These are phyloP conservation scores for Schizochytrium sp. DNA, from an alignment of 108 stramenopile genomes.

Conservation along the genomic window DNA sequence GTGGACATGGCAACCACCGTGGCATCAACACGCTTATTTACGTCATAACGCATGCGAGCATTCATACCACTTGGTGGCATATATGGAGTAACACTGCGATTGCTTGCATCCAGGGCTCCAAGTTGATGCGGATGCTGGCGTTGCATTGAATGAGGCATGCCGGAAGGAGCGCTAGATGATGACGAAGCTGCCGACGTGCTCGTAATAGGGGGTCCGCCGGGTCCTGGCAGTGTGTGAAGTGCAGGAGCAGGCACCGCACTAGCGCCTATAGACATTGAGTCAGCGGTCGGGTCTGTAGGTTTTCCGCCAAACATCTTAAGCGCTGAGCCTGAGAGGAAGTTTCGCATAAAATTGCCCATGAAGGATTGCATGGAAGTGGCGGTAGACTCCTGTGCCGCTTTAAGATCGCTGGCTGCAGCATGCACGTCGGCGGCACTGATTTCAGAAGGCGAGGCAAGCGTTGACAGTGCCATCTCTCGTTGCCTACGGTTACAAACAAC, in stretches of 20 bases:
- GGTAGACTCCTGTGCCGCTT: background rate
- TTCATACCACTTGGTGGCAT: background rate
- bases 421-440: conserved; percentile 17
- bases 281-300: background rate
- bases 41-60: background rate
- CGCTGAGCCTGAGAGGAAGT: background rate
- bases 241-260: too few relatives aligned
- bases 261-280: too few relatives aligned
- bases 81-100: too few relatives aligned
- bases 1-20: conserved; percentile 38
- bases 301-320: background rate
- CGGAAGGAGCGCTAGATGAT: too few relatives aligned
- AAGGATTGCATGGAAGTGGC: background rate
- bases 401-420: conserved; percentile 29
- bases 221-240: too few relatives aligned
- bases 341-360: conserved; percentile 30
- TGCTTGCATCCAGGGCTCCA: too few relatives aligned
- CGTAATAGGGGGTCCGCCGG: too few relatives aligned
- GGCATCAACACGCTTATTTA: conserved; percentile 11
- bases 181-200: too few relatives aligned
- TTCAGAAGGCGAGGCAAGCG: conserved; percentile 3
- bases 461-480: conserved; percentile 8
- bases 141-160: too few relatives aligned
- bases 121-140: too few relatives aligned
- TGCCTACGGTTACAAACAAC: conserved; percentile 49